Base-by-base conservation (phyloP, 129 eudicot genomes). In the Smallanthus sonchifolius region DNA sequence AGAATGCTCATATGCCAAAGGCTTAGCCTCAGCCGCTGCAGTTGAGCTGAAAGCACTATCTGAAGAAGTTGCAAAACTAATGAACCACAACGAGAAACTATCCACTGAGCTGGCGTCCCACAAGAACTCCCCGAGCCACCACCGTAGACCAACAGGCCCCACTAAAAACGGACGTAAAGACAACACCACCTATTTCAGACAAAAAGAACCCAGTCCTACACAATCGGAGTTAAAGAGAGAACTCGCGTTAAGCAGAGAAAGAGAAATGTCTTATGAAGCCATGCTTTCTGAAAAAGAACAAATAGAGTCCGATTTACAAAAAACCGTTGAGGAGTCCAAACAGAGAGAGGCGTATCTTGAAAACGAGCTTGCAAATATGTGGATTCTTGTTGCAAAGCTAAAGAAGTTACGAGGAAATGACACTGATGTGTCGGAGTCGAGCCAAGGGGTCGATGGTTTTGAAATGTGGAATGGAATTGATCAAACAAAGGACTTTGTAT, bases 1-100 rank as follows among this genome's bases (percentile, higher is more conserved):
- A 68, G 99, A 94, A 62, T 86, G 97, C 78, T 81, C 97, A 78
- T 94, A 94, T 44, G 99, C 99, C 66, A 94, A 94, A 85, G 99
- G 97, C 30, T 72, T 94, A 70, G 99, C 99, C 64, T 94, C 99
- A 38, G 99, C 99, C 0, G 99, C 99, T 30, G 99, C 99, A 28
- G 99, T 90, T 13, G 99, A 94, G 71, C 79, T 94, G 15, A 94
- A 94, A 78, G 96, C 97, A 43, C 77, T 94, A 32, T 94, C 99
- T 2, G 99, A 94, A 81, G 99, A 94, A 83, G 96, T 94, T 48
- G 73, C 99, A 38, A 94, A 94, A 76, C 96, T 94, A 36, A 94
- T 94, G 99, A 86, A 83, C 83, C 99, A 91, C 45, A 94, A 94
- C 40, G 99, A 87, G 80, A 83, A 74, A 79, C 82, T 91, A 72